Base-by-base conservation (phyloP, 768 basidiomycete species). In the Auriscalpium orientale region DNA sequence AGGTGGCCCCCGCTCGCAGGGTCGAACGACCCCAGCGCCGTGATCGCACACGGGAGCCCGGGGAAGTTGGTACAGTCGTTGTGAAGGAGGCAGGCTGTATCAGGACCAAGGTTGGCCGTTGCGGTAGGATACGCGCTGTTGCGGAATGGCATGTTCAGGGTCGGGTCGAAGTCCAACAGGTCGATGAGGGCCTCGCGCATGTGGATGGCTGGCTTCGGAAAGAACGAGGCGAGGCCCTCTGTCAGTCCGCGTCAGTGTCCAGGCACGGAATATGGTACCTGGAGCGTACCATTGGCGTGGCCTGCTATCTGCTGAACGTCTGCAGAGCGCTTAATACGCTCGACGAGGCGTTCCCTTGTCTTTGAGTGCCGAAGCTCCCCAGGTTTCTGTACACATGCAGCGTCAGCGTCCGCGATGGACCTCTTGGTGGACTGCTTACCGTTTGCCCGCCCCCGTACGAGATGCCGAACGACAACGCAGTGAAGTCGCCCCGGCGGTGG, bases 31-130 rank as follows among this genome's bases (percentile, higher is more conserved):
- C 62, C 64, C 4, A 48, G 37, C 0, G 58, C 55, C 10, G 58
- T 61, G 16, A 66, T 57, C 0, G 54, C 49, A 55, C 65, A 66
- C 2, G 36, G 53, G 4, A 58, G 55, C 22, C 38, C 49, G 0
- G 55, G 50, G 36, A 34, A 21, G 40, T 63, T 62, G 16, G 20
- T 28, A 22, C 22, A 46, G 36, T 64, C 62, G n/a, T 37, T 45
- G 44, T 63, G 65, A 5, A 51, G 49, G 9, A 34, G 8, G 16
- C 52, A 52, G 13, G 55, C 46, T 2, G 56, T 56, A 6, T 22
- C 21, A 0, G 59, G 58, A 18, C 62, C 59, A 9, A 59, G 40
- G 49, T 66, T 66, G 52, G 58, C 55, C 9, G 58, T 58, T 4
- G 40, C 38, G 0, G 62, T 55, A 1, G 64, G 56, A 37, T 57